Base-by-base conservation (phyloP, 805 yeast genomes). In the Debaryomyces hansenii region DNA sequence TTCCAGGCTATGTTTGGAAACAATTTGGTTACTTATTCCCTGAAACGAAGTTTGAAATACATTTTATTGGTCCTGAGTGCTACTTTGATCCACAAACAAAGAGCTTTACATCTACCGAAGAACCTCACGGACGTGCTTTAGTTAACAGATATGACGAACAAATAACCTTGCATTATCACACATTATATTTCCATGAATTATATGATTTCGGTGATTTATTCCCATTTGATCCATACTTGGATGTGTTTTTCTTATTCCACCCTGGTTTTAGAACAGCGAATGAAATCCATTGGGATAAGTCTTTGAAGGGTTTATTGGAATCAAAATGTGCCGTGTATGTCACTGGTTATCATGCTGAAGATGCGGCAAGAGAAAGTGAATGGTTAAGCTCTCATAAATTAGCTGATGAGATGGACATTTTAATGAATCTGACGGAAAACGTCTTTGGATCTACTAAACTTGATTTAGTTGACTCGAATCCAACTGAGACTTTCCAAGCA, bases 161-260 rank as follows among this genome's bases (percentile, higher is more conserved):
- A 43, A 65, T 94, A 57, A 75, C 87, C 21, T 77, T 91, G 55
- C 80, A 85, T 47, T 85, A 86, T 69, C 96, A 91, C 67, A 90
- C 98, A 1, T 87, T 88, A 58, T 91, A 85, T 67, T 94, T 94
- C 82, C 90, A 90, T 62, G 92, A 87, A 34, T 76, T 87, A 50
- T 96, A 94, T 68, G 90, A 90, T 58, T 84, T 89, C 41, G 94
- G 91, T 58, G 97, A 92, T 69, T 88, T 94, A 65, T 89, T 90
- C 83, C 99, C 99, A 4, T 94, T 91, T 66, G 99, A 94, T 66
- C 99, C 99, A 38, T 94, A 92, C 67, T 78, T 89, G 63, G 99
- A 94, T 64, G 82, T 83, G 21, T 94, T 94, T 69, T 90, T 90
- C 79, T 76, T 88, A 44, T 94, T 92, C 86, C 98, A 92, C 65